Base-by-base conservation (phyloP, 768 basidiomycete genomes). In the Trametes gibbosa region DNA sequence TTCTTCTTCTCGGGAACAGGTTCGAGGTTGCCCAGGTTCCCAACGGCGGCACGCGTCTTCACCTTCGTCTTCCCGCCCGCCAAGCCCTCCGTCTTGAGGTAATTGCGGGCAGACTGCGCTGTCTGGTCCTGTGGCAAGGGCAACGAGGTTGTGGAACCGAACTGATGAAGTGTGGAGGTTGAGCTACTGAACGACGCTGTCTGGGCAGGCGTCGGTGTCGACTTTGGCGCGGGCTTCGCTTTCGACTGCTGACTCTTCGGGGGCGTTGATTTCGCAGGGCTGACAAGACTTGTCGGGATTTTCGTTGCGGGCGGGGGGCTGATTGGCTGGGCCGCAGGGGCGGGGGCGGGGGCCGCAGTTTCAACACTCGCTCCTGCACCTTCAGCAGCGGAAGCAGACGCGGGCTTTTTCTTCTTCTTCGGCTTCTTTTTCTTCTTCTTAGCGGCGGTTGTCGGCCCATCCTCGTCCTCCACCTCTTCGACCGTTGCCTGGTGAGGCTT, bases 371-470 rank as follows among this genome's bases (percentile, higher is more conserved):
- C 45, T 62, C 66, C 23, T 2, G 58, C 63, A 8, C 64, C 60
- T 12, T 40, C 34, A 19, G 43, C 53, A 1, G 55, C 45, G 35
- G 72, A 49, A 5, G 72, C 59, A 3, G 71, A 57, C 19, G 74
- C 53, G 8, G 75, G 59, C 54, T 74, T 73, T 63, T 81, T 81
- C 70, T 82, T 84, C 70, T 89, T 91, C 76, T 87, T 90, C 21
- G 80, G 74, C 65, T 88, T 89, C 73, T 87, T 87, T 70, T 86
- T 86, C 72, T 90, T 88, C 70, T 88, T 90, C 76, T 90, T 89
- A 46, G 75, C 67, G 1, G 77, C 72, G 1, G 71, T 48, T 2
- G 66, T 53, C 0, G 70, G 73, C 4, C 79, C 80, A 34, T 83
- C 86, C 67, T 87, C 88, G 49, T 90, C 90, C 50, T 88, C 86